Evolutionary conservation across 345 rosid species (phyloP).

Genomic region (Salix koriyanagi): DNA sequence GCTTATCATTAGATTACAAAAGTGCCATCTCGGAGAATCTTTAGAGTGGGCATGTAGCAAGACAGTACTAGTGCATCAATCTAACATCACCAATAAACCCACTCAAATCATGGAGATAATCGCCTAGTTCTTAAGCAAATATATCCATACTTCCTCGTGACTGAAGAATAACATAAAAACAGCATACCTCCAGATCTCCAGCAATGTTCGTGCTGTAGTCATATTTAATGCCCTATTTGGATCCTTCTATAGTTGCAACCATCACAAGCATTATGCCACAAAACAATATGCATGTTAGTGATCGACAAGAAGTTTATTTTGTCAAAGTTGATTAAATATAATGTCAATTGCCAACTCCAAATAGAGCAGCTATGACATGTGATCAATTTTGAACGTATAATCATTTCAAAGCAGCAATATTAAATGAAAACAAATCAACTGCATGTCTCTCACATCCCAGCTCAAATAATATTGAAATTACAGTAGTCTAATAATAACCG

Average conservation of each 20-base stretch:
- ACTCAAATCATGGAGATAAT: neutral
- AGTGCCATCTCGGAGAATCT: neutral
- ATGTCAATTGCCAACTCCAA: neutral
- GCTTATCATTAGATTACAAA: neutral
- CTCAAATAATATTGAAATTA: neutral
- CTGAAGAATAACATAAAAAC: neutral
- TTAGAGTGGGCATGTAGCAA: neutral
- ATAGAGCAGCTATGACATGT: neutral
- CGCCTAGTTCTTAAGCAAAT: neutral
- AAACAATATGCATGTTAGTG: neutral
- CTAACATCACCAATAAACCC: neutral
- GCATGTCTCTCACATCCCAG: neutral
- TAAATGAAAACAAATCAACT: neutral
- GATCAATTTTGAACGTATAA: neutral
- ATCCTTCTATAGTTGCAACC: slow-evolving; percentile 48
- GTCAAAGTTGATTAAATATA: neutral
- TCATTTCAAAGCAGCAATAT: neutral
- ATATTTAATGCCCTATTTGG: slow-evolving; percentile 65
- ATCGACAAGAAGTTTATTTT: neutral
- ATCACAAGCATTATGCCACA: too few species aligned
- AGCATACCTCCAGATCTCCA: slow-evolving; percentile 82
- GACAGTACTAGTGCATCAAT: neutral
- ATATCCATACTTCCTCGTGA: neutral
- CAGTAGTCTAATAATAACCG: too few species aligned
- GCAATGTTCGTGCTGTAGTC: slow-evolving; percentile 67